phyloP scores from a whole-genome alignment of 257 asterid genomes.

The Echium plantagineum region DNA sequence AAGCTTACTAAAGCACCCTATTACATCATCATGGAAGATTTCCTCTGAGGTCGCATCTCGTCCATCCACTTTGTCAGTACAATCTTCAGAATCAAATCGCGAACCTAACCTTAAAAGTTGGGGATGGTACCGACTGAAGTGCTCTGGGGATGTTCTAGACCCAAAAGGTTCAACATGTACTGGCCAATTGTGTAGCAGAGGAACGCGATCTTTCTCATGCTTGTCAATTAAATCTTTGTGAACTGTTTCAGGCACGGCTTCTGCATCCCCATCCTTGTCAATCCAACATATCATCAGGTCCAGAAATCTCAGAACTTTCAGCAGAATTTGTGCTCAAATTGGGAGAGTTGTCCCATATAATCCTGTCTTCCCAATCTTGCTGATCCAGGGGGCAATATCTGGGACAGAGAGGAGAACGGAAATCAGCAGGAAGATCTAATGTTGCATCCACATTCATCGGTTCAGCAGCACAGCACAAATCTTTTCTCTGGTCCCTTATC shows the following conservation, averaged over 20 bases:
- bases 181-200: conserved; percentile 25
- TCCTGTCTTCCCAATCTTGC: conserved; percentile 91
- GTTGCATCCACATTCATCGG: conserved; percentile 46
- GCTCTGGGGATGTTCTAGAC: conserved; percentile 21
- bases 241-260: conserved; percentile 18
- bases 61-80: conserved; percentile 22
- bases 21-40: conserved; percentile 34
- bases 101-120: conserved; percentile 80
- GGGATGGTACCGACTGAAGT: conserved; percentile 48
- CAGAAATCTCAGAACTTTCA: conserved; percentile 82
- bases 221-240: conserved; percentile 28
- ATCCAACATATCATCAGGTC: conserved; percentile 56
- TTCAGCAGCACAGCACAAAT: conserved; percentile 51
- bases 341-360: conserved; percentile 84
- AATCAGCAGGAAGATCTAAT: conserved; percentile 25
- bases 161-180: conserved; percentile 62
- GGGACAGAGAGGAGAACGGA: conserved; percentile 30
- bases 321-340: conserved; percentile 31
- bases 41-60: conserved; percentile 35
- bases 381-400: conserved; percentile 76
- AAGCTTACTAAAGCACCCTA: conserved; percentile 62
- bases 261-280: conserved; percentile 31
- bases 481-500: conserved; percentile 31
- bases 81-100: conserved; percentile 30
- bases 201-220: conserved; percentile 28